Conservation (phyloP, 495 filamentous ascomycete species). For the Penicillium parvum region DNA sequence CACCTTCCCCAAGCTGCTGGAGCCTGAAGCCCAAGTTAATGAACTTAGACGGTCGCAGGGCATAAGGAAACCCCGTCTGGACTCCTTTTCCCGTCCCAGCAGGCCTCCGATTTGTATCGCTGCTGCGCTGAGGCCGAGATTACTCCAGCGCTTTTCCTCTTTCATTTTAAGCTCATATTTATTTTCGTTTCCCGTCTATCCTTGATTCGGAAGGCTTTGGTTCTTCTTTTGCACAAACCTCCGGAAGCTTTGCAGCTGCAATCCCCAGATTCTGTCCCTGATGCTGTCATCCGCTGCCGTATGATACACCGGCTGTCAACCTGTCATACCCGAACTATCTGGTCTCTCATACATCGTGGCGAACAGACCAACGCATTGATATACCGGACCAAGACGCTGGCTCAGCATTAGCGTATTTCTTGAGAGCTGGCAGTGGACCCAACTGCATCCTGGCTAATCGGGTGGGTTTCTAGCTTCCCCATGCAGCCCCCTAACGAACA, state of each 20-base stretch:
- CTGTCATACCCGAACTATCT: neutral
- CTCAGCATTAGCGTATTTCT: constrained; percentile 18
- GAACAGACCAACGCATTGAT: constrained; percentile 1
- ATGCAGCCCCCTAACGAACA: constrained; percentile 38
- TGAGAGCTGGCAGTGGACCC: constrained; percentile 36
- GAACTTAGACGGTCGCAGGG: constrained; percentile 5
- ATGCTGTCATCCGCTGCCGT: too few species aligned
- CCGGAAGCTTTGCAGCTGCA: constrained; percentile 1
- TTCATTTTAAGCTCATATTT: constrained; percentile 4
- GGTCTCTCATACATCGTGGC: too few species aligned
- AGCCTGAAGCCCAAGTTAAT: neutral
- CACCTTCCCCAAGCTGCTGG: constrained; percentile 20
- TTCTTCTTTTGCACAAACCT: neutral
- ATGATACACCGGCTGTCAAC: too few species aligned
- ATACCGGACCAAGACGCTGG: too few species aligned
- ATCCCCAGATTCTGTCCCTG: too few species aligned
- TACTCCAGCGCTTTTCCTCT: constrained; percentile 1
- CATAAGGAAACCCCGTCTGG: neutral
- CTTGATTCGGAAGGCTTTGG: constrained; percentile 2
- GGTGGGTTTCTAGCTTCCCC: constrained; percentile 35
- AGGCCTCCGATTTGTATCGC: too few species aligned
- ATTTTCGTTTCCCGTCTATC: neutral
- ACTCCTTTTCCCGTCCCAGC: constrained; percentile 6
- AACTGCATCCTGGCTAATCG: constrained; percentile 31
- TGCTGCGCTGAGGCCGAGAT: constrained; percentile 3